phyloP scores from a whole-genome alignment of 495 filamentous ascomycete species.

The Trichoderma reesei region DNA sequence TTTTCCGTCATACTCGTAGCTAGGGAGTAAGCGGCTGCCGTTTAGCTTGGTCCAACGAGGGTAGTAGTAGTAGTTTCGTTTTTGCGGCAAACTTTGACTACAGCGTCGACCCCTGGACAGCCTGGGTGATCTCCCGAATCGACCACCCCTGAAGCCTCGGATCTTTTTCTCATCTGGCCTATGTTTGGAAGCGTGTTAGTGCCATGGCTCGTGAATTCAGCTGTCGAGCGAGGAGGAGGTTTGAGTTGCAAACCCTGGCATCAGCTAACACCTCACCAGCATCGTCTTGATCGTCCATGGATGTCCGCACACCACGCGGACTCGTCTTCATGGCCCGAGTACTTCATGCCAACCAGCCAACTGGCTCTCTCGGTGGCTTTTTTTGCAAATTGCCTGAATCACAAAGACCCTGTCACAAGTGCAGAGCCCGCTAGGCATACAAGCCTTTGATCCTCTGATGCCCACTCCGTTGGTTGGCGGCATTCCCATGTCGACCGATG shows the following conservation, averaged over 20 bases:
- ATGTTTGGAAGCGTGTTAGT: background rate
- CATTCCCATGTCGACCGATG: background rate
- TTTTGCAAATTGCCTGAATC: background rate
- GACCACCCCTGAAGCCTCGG: background rate
- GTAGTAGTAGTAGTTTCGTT: background rate
- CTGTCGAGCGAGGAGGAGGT: too few species aligned
- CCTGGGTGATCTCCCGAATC: conserved; percentile 4
- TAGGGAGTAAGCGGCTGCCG: background rate
- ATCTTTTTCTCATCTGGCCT: conserved; percentile 7
- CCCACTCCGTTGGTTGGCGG: background rate
- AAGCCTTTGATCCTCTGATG: background rate
- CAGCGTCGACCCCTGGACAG: background rate
- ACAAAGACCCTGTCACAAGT: background rate
- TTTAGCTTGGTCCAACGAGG: background rate
- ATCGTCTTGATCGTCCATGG: too few species aligned
- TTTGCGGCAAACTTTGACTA: background rate
- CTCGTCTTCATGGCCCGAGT: too few species aligned
- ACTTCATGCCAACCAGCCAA: background rate
- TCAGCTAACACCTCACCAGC: too few species aligned
- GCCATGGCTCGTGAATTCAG: too few species aligned
- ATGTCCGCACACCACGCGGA: too few species aligned
- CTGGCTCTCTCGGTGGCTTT: background rate
- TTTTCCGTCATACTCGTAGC: background rate
- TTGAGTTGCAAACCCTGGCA: too few species aligned
- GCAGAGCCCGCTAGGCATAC: background rate